Conservation (phyloP, 192 early-diverging fungal genomes). For the Coemansia sp. region DNA sequence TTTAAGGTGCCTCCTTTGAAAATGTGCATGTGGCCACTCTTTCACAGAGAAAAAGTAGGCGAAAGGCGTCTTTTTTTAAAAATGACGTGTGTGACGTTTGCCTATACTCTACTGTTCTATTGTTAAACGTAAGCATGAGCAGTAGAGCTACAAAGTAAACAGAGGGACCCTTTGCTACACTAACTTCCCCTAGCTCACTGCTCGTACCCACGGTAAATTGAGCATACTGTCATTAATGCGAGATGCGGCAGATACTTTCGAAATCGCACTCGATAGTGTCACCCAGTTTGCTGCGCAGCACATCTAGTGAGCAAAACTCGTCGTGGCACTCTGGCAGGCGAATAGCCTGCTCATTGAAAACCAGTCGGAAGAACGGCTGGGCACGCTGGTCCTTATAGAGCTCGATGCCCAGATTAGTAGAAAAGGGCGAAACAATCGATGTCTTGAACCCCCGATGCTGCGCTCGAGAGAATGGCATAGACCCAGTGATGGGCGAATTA, state of each 20-base stretch:
- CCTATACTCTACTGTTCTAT: slow-evolving; percentile 1
- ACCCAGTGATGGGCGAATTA: slow-evolving; percentile 19
- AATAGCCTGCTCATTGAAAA: slow-evolving; percentile 34
- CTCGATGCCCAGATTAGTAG: slow-evolving; percentile 36
- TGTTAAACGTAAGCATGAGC: background rate
- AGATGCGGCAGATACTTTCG: slow-evolving; percentile 13
- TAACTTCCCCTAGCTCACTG: background rate
- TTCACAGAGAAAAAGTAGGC: background rate
- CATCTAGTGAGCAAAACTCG: slow-evolving; percentile 18
- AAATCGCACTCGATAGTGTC: slow-evolving; percentile 32
- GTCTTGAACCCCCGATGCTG: slow-evolving; percentile 26
- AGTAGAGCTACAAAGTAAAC: background rate
- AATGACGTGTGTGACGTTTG: background rate
- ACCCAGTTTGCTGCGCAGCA: slow-evolving; percentile 22
- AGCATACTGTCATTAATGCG: background rate
- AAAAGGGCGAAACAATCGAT: slow-evolving; percentile 26
- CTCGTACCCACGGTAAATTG: background rate
- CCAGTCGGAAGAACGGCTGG: slow-evolving; percentile 19
- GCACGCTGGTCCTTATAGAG: slow-evolving; percentile 18
- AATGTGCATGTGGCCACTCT: background rate
- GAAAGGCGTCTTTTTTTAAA: background rate
- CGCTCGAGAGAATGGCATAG: slow-evolving; percentile 15
- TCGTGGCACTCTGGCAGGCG: slow-evolving; percentile 17
- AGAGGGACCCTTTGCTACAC: background rate
- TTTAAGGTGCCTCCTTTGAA: background rate